Evolutionary conservation across 2,329 filamentous ascomycete genomes (phyloP), one percentile per base, ranked within the genome.

Genomic region (Fusarium paranaense): DNA sequence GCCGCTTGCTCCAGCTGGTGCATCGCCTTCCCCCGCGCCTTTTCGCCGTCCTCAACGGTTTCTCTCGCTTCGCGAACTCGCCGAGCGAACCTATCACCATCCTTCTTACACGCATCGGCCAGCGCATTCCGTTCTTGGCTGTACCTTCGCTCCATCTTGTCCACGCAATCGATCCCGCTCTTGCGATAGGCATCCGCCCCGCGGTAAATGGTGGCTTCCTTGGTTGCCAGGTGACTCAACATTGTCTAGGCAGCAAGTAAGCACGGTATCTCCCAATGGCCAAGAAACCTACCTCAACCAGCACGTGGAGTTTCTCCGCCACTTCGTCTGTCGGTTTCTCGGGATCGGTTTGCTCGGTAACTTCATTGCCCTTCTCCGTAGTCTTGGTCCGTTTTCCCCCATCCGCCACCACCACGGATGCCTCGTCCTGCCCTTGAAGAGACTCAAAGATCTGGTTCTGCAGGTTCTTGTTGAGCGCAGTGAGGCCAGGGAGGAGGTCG

Each of bases 271-370:
- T 45, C 1, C 8, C 3, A 33, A 30, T 8, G 18, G 3, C 9
- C n/a, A 62, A 27, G 11, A 18, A n/a, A 35, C 78, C 70, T 69
- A 81, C 80, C 47, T 79, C 72, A 18, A 80, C 71, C 18, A 79
- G 47, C 11, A 40, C 66, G 37, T 80, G 74, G 11, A 81, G 52
- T 42, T 69, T 70, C 25, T 63, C 62, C 27, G 63, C 59, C 45
- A 78, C 47, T 27, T 71, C 68, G 4, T 67, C 57, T 22, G 32
- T 50, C 7, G 64, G 67, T 5, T 37, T 69, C 11, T 59, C 62
- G 22, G 40, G 50, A 1, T 30, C 40, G 6, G 38, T 35, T 33
- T 66, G 32, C 20, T 35, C 9, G 5, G 18, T 6, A 9, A 20
- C 13, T 30, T 66, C 66, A 20, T 62, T 42, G 40, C 30, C n/a